Percentiles rank a stretch among this genome's conserved stretches.
Conservation (phyloP, 2,329 filamentous ascomycete species). For the Penicillium psychrosexuale region DNA sequence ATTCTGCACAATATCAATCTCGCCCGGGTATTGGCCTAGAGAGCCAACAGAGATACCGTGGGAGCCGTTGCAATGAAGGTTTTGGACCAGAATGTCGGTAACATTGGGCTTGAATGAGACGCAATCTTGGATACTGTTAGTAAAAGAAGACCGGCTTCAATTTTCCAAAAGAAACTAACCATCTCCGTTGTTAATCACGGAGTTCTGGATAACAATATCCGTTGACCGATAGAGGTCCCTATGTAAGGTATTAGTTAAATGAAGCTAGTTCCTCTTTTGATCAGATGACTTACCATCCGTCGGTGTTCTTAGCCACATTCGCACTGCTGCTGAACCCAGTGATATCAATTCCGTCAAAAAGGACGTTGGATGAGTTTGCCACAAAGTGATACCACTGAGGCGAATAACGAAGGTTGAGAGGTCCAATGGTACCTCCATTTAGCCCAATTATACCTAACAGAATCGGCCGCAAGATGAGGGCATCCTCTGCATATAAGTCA, state of each 20-base stretch:
- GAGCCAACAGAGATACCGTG: conserved; percentile 73
- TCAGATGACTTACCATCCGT: conserved; percentile 47
- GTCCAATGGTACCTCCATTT: conserved; percentile 56
- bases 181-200: conserved; percentile 62
- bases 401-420: conserved; percentile 60
- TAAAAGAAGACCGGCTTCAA: neutral
- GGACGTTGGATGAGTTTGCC: conserved; percentile 62
- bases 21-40: conserved; percentile 62
- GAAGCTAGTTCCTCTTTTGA: neutral
- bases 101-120: conserved; percentile 73
- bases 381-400: conserved; percentile 64
- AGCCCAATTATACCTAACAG: conserved; percentile 58
- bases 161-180: conserved; percentile 30
- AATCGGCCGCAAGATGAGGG: conserved; percentile 58
- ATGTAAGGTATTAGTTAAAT: neutral
- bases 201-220: conserved; percentile 65
- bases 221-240: conserved; percentile 53
- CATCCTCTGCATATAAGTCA: conserved; percentile 57
- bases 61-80: conserved; percentile 64
- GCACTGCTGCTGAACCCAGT: conserved; percentile 52
- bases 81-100: conserved; percentile 66
- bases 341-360: conserved; percentile 63
- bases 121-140: conserved; percentile 50
- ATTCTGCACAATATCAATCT: conserved; percentile 66
- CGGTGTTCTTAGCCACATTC: conserved; percentile 62